Conservation (phyloP, 2,329 filamentous ascomycete genomes). For the Blastomyces gilchristii region DNA sequence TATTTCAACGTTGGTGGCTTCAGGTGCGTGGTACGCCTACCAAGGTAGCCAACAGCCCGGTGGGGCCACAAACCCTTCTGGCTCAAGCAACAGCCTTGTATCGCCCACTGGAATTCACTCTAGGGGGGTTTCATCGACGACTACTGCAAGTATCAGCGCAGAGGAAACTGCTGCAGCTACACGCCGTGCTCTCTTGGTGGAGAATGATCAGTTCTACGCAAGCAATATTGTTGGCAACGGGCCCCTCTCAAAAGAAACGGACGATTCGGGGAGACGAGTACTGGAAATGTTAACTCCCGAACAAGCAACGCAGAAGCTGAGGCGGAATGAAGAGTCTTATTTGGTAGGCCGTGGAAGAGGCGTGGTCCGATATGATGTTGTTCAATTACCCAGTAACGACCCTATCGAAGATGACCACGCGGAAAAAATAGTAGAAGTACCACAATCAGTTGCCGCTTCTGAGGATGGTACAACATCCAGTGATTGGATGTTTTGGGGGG, state of each 20-base stretch:
- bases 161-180: slow-evolving; percentile 39
- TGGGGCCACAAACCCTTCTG: slow-evolving; percentile 12
- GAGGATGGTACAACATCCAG: slow-evolving; percentile 49
- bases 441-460: slow-evolving; percentile 47
- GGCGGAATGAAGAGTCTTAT: slow-evolving; percentile 85
- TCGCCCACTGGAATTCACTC: slow-evolving; percentile 17
- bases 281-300: slow-evolving; percentile 95
- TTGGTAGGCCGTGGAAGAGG: slow-evolving; percentile 79
- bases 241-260: slow-evolving; percentile 77
- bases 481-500: slow-evolving; percentile 99
- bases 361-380: slow-evolving; percentile 87
- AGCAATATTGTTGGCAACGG: slow-evolving; percentile 75
- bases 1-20: slow-evolving; percentile 39
- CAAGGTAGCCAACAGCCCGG: slow-evolving; percentile 25
- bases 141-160: slow-evolving; percentile 21
- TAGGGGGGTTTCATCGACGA: slow-evolving; percentile 20
- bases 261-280: slow-evolving; percentile 73
- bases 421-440: slow-evolving; percentile 93
- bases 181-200: slow-evolving; percentile 66
- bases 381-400: slow-evolving; percentile 90
- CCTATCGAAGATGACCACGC: slow-evolving; percentile 98
- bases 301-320: slow-evolving; percentile 80
- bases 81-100: slow-evolving; percentile 18
- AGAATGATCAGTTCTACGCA: slow-evolving; percentile 82
- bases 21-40: slow-evolving; percentile 42